Evolutionary conservation across 2,329 filamentous ascomycete species (phyloP).

Genomic region (Aspergillaceae sp.): DNA sequence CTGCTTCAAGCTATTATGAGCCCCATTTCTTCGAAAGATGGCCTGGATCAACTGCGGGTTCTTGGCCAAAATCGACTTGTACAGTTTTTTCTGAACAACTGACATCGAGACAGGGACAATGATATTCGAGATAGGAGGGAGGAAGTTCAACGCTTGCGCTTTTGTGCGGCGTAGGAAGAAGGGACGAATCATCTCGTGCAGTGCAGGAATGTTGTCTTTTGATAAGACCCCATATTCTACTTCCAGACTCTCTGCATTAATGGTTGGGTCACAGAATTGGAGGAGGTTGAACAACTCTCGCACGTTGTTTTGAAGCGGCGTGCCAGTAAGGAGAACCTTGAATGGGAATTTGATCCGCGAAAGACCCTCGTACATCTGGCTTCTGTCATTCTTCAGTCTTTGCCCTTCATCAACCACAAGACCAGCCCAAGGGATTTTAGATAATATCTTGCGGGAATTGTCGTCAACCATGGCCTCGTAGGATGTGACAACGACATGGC

Average conservation of each 20-base stretch:
- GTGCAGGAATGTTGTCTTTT: conserved; percentile 67
- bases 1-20: conserved; percentile 46
- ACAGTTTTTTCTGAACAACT: conserved; percentile 83
- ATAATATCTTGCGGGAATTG: conserved; percentile 57
- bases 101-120: conserved; percentile 96
- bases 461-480: conserved; percentile 81
- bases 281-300: conserved; percentile 93
- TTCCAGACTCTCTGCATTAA: conserved; percentile 65
- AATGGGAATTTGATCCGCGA: conserved; percentile 68
- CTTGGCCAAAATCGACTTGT: conserved; percentile 85
- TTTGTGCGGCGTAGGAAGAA: conserved; percentile 74
- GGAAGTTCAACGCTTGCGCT: conserved; percentile 76
- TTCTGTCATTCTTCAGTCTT: conserved; percentile 86
- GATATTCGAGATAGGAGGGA: conserved; percentile 89
- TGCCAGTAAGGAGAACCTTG: conserved; percentile 75
- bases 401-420: conserved; percentile 93
- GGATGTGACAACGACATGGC: conserved; percentile 88
- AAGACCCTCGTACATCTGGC: conserved; percentile 67
- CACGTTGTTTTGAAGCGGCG: conserved; percentile 76
- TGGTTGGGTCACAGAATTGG: conserved; percentile 74
- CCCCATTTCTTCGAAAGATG: conserved; percentile 62
- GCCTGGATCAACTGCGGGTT: conserved; percentile 81
- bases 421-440: conserved; percentile 69
- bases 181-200: conserved; percentile 74
- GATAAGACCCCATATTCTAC: conserved; percentile 68